A percentile compares a stretch with the other conserved stretches of the same genome.
These are phyloP conservation scores for Leishmania major DNA, from an alignment of 208 protist genomes.

Conservation along the genomic window DNA sequence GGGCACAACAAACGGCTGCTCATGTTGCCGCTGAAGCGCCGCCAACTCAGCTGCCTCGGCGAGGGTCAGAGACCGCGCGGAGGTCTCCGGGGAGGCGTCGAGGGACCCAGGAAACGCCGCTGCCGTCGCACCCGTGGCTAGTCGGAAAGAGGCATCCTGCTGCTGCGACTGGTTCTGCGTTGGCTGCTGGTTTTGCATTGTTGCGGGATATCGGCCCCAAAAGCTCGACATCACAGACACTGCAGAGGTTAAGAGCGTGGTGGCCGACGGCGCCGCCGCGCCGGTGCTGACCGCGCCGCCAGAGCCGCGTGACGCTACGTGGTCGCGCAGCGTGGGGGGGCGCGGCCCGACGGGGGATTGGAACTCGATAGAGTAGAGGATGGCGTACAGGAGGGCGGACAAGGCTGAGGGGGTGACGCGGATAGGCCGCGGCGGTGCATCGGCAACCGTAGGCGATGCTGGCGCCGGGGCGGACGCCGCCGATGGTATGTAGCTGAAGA, in stretches of 20 bases:
- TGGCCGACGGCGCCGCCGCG: slow-evolving; percentile 4
- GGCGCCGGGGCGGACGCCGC: background rate
- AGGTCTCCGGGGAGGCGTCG: slow-evolving; percentile 41
- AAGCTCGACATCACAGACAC: slow-evolving; percentile 35
- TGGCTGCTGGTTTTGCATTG: slow-evolving; percentile 3
- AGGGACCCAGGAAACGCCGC: slow-evolving; percentile 45
- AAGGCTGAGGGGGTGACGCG: slow-evolving; percentile 68
- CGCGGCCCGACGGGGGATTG: slow-evolving; percentile 52
- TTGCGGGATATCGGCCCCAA: slow-evolving; percentile 25
- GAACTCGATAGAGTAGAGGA: slow-evolving; percentile 79
- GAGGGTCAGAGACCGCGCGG: slow-evolving; percentile 18
- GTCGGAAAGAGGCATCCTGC: slow-evolving; percentile 6
- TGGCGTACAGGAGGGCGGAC: slow-evolving; percentile 61
- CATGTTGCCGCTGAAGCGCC: slow-evolving; percentile 39
- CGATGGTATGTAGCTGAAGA: slow-evolving; percentile 37
- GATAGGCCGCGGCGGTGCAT: slow-evolving; percentile 33
- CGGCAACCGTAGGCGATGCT: background rate
- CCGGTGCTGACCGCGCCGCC: background rate
- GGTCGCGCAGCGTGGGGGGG: slow-evolving; percentile 21
- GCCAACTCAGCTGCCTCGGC: slow-evolving; percentile 27
- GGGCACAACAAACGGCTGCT: slow-evolving; percentile 45
- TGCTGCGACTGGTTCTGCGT: slow-evolving; percentile 7
- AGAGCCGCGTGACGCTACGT: slow-evolving; percentile 1
- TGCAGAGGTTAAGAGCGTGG: slow-evolving; percentile 27
- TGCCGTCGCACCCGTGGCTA: background rate